Percentiles rank a stretch among this genome's conserved stretches.
These are phyloP conservation scores for Candolleomyces eurysporus DNA, from an alignment of 768 basidiomycete species.

Conservation along the genomic window DNA sequence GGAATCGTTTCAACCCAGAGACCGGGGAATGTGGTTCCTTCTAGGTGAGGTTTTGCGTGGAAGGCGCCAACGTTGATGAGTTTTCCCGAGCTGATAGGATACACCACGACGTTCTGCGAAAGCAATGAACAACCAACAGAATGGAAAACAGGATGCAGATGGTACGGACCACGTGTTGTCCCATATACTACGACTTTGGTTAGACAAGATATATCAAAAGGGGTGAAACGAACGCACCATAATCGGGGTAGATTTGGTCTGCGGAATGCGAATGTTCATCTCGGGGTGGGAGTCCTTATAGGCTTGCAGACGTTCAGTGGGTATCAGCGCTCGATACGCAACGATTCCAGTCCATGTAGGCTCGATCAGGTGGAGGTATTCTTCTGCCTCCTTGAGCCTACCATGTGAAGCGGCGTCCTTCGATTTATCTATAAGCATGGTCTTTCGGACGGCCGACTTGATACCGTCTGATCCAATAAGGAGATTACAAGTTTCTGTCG, in stretches of 20 bases:
- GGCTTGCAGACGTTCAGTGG: slow-evolving; percentile 20
- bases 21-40: slow-evolving; percentile 26
- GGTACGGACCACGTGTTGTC: slow-evolving; percentile 26
- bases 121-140: no score
- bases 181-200: slow-evolving; percentile 24
- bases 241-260: slow-evolving; percentile 20
- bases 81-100: slow-evolving; percentile 31
- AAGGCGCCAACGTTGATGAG: slow-evolving; percentile 30
- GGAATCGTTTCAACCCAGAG: slow-evolving; percentile 37
- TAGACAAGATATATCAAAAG: not conserved
- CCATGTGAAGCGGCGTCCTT: slow-evolving; percentile 11
- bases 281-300: slow-evolving; percentile 23
- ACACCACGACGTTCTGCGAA: slow-evolving; percentile 28
- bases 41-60: slow-evolving; percentile 23
- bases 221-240: slow-evolving; percentile 19
- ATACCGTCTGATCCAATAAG: slow-evolving; percentile 42
- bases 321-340: slow-evolving; percentile 33
- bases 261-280: slow-evolving; percentile 21
- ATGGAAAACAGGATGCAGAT: no score
- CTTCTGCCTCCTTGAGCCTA: slow-evolving; percentile 10
- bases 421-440: slow-evolving; percentile 20
- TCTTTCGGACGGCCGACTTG: slow-evolving; percentile 30
- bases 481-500: slow-evolving; percentile 45
- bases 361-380: slow-evolving; percentile 13
- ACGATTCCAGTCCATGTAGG: slow-evolving; percentile 41